Percentiles rank a stretch among this genome's conserved stretches.
Evolutionary conservation across 495 filamentous ascomycete genomes (phyloP).

Genomic region (Penicillium crystallinum): DNA sequence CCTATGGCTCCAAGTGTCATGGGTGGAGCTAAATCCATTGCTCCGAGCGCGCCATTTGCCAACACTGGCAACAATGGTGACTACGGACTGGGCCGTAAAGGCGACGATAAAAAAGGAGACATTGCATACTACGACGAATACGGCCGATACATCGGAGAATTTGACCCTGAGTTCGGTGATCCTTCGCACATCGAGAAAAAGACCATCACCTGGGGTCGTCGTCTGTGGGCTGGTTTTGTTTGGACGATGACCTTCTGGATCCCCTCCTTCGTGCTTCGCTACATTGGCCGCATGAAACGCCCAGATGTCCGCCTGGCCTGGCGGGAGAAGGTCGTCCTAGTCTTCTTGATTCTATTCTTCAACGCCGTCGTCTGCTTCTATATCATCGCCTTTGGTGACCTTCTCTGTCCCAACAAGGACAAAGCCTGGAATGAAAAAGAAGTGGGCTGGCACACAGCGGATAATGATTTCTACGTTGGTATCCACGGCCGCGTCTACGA

Average conservation of each 20-base stretch:
- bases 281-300: conserved; percentile 90
- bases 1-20: conserved; percentile 56
- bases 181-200: conserved; percentile 71
- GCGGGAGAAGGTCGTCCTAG: conserved; percentile 87
- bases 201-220: conserved; percentile 56
- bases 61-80: conserved; percentile 52
- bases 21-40: conserved; percentile 61
- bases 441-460: conserved; percentile 62
- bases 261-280: conserved; percentile 75
- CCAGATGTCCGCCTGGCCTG: conserved; percentile 96
- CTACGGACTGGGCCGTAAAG: conserved; percentile 80
- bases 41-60: conserved; percentile 65
- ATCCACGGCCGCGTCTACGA: conserved; percentile 90
- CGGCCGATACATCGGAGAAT: conserved; percentile 49
- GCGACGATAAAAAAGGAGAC: conserved; percentile 70
- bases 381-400: conserved; percentile 77
- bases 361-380: conserved; percentile 87
- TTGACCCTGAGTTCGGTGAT: conserved; percentile 72
- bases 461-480: conserved; percentile 81
- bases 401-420: conserved; percentile 87
- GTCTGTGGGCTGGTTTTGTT: conserved; percentile 72
- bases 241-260: conserved; percentile 95
- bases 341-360: conserved; percentile 72
- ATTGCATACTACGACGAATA: conserved; percentile 58
- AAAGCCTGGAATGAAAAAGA: conserved; percentile 80